These are phyloP conservation scores for Mycena citricolor DNA, from an alignment of 1,284 basidiomycete genomes.

Conservation along the genomic window DNA sequence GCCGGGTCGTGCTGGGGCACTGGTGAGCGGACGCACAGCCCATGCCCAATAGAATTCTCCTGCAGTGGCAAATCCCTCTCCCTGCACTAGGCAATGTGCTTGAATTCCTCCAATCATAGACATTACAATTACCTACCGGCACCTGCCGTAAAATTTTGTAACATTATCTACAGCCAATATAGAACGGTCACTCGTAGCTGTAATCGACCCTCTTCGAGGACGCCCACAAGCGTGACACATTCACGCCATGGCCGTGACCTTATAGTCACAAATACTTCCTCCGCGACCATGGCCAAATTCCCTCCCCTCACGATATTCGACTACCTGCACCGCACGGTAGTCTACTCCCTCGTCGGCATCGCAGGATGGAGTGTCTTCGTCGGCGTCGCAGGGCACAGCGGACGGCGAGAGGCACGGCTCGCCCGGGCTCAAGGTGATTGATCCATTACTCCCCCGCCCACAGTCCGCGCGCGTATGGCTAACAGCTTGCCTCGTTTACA, in stretches of 20 bases:
- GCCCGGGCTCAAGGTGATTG: conserved; percentile 13
- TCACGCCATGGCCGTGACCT: too few relatives aligned
- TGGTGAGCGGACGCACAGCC: too few relatives aligned
- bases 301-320: conserved; percentile 22
- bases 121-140: too few relatives aligned
- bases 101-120: too few relatives aligned
- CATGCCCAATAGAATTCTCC: too few relatives aligned
- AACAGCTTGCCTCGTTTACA: conserved; percentile 7
- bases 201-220: too few relatives aligned
- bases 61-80: too few relatives aligned
- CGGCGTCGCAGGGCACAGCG: conserved; percentile 23
- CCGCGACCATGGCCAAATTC: neutral
- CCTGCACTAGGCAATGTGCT: too few relatives aligned
- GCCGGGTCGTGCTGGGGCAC: conserved; percentile 50
- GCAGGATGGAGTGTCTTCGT: conserved; percentile 25
- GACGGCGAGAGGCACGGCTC: conserved; percentile 19
- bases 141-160: too few relatives aligned
- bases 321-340: conserved; percentile 25
- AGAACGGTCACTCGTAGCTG: too few relatives aligned
- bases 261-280: neutral
- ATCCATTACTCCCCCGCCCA: neutral
- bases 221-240: too few relatives aligned
- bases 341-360: conserved; percentile 26
- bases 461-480: neutral
- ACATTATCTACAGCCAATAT: too few relatives aligned